Base-by-base conservation (phyloP, 2,329 filamentous ascomycete genomes). In the Diaporthe sp. region DNA sequence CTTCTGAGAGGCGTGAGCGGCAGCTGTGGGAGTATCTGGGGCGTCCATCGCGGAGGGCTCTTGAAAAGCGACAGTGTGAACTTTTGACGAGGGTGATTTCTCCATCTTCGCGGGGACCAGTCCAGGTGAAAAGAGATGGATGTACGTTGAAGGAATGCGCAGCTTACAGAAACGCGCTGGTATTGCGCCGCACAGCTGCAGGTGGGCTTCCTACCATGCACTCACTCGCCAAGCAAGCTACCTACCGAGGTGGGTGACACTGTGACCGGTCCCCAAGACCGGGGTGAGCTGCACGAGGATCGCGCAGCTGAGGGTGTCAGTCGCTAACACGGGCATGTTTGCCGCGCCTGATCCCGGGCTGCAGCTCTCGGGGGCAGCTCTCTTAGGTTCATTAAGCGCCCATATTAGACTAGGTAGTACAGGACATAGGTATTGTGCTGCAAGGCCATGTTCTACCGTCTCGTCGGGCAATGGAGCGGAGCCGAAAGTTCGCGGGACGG, bases 1-100 rank as follows among this genome's bases (percentile, higher is more conserved):
- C 53, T 10, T 39, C 30, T 50, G 69, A n/a, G 53, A 25, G 22
- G 71, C 44, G n/a, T 30, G 44, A 27, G 50, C 25, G 19, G 73
- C 55, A 44, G 51, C 35, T 71, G 47, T 56, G 51, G 42, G 76
- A 75, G 56, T 76, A 77, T 59, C 75, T 55, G 37, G 75, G 75
- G 47, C 73, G 77, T 58, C 76, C 73, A 75, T 75, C 22, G 32
- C 30, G 19, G 22, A 12, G 70, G n/a, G n/a, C 37, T 58, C 25
- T 39, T 59, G 32, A 9, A 74, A 58, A 37, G 61, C 58, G 35
- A 66, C 59, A 55, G 58, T 13, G 51, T 66, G 47, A 53, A 59
- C 50, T 12, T 47, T 42, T 37, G 47, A 17, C 19, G n/a, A 17
- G n/a, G 66, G 51, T 25, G 27, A 42, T 27, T 69, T 39, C 25